Percentiles rank a stretch among this genome's conserved stretches.
Evolutionary conservation across 768 basidiomycete genomes (phyloP).

Genomic region (Lactarius deliciosus): DNA sequence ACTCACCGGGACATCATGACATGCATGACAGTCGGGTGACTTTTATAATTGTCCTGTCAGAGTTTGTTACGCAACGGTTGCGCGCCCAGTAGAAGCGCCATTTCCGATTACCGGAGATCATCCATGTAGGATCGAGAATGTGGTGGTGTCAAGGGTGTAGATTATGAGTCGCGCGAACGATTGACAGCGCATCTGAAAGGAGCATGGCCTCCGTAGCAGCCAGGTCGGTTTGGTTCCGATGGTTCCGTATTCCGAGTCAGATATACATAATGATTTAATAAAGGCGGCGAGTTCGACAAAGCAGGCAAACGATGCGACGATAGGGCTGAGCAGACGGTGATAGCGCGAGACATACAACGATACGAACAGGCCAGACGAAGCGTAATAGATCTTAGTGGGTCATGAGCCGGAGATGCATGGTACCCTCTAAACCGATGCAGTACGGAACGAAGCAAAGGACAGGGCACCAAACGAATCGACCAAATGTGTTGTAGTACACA

Average conservation of each 20-base stretch:
- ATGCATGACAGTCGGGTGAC: too few relatives aligned
- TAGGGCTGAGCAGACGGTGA: slow-evolving; percentile 17
- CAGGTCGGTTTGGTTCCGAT: too few relatives aligned
- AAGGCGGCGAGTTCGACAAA: background rate
- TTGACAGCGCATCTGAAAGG: background rate
- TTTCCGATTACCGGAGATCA: too few relatives aligned
- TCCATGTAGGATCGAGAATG: background rate
- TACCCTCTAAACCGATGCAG: background rate
- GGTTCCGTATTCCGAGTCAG: too few relatives aligned
- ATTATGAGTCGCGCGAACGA: background rate
- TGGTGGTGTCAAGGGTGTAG: background rate
- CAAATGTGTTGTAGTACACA: slow-evolving; percentile 18
- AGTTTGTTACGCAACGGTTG: too few relatives aligned
- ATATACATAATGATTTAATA: background rate
- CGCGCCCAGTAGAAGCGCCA: too few relatives aligned
- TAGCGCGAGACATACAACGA: slow-evolving; percentile 22
- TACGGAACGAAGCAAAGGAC: background rate
- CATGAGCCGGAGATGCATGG: slow-evolving; percentile 2
- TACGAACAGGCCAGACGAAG: slow-evolving; percentile 13
- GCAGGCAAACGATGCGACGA: slow-evolving; percentile 8
- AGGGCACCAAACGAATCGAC: background rate
- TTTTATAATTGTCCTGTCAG: too few relatives aligned
- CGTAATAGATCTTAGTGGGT: slow-evolving; percentile 22
- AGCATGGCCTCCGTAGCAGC: too few relatives aligned
- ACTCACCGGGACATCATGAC: too few relatives aligned